Evolutionary conservation across 2,329 filamentous ascomycete species (phyloP), one percentile per base, ranked within the genome.

Genomic region (Fusarium decemcellulare): DNA sequence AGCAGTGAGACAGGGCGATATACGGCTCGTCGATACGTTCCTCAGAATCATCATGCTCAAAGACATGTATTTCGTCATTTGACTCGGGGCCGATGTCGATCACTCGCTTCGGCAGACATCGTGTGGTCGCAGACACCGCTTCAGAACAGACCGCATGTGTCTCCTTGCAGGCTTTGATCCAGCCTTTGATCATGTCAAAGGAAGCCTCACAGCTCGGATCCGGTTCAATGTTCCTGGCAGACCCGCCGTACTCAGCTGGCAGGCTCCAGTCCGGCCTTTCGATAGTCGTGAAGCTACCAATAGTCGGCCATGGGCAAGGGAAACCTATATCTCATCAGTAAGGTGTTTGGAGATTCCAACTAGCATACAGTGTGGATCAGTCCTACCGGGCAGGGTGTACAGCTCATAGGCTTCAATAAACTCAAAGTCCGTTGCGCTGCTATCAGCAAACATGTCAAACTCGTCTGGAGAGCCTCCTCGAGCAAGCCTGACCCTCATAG

Each of bases 1-100:
- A 74, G 6, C 72, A 74, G 15, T 74, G 72, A 32, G 72, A 73
- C 0, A 74, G 23, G 0, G 71, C 72, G 11, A 74, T 66, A 9
- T 73, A 74, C 4, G 67, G 56, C 15, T 61, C 48, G 9, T 46
- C 32, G 0, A 62, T 63, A 8, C 59, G 46, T 6, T 61, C n/a
- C 4, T 16, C 16, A 3, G 63, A 39, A 32, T 69, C 67, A 6
- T 63, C 68, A 5, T 63, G 51, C 8, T 68, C 68, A 3, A 67
- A 48, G 9, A 74, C 44, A 11, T 60, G 65, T 12, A 74, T 74
- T 2, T 65, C 55, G 2, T 63, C 37, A 10, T 74, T 73, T 1
- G 66, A 56, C 4, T 46, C 48, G 2, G 63, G 61, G 0, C 72
- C 72, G 29, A 74, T 61, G 16, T 68, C 62, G 2, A 74, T 18